phyloP scores from a whole-genome alignment of 805 yeast species.

The Candida xyloterini region DNA sequence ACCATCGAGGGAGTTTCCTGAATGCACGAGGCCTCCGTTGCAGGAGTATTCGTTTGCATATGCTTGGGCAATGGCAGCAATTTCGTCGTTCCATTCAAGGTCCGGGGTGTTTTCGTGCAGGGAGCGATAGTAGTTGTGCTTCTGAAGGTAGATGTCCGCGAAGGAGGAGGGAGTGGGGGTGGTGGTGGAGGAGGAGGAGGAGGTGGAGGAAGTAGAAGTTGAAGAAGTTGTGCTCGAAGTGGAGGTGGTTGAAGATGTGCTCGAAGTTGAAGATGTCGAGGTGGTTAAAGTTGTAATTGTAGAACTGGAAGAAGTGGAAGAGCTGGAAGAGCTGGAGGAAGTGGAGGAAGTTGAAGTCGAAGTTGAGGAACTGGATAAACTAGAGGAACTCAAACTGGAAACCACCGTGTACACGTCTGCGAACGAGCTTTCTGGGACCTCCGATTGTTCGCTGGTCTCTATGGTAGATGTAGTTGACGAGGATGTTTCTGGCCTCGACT shows the following conservation, averaged over 20 bases:
- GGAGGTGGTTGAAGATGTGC: no score
- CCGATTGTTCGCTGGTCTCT: no score
- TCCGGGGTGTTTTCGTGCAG: slow-evolving; percentile 45
- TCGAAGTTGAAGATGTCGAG: slow-evolving; percentile 21
- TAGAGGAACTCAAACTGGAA: slow-evolving; percentile 1
- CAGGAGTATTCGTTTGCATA: slow-evolving; percentile 59
- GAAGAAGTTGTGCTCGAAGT: no score
- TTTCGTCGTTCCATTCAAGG: slow-evolving; percentile 52
- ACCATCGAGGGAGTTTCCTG: slow-evolving; percentile 47
- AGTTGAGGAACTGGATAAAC: slow-evolving; percentile 9
- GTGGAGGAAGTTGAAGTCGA: slow-evolving; percentile 8
- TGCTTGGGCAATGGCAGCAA: slow-evolving; percentile 53
- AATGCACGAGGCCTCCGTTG: slow-evolving; percentile 56
- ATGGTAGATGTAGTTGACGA: no score
- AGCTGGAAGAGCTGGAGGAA: slow-evolving; percentile 19
- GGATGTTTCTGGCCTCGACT: no score
- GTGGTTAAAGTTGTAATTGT: slow-evolving; percentile 22
- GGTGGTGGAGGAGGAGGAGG: slow-evolving; percentile 22
- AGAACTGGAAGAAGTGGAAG: slow-evolving; percentile 10
- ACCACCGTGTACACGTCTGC: no score
- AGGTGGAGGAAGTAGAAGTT: no score
- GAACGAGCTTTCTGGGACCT: no score
- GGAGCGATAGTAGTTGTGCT: slow-evolving; percentile 59
- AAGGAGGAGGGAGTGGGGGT: slow-evolving; percentile 31
- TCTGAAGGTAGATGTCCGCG: slow-evolving; percentile 46